Evolutionary conservation across 768 basidiomycete genomes (phyloP), one percentile per base, ranked within the genome.

Genomic region (Agaricus sinodeliciosus): DNA sequence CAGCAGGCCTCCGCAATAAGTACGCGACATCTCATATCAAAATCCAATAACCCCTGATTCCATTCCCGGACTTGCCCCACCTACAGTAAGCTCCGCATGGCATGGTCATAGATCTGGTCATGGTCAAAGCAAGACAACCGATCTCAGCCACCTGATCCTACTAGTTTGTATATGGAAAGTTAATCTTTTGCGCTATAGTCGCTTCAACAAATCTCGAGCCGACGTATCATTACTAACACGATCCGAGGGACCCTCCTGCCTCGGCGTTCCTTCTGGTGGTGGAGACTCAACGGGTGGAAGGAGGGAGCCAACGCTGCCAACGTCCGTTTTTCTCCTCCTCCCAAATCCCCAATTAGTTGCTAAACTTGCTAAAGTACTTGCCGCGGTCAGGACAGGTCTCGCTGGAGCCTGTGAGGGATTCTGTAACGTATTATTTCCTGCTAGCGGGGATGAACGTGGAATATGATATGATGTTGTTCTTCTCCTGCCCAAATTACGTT

Each of bases 341-440:
- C 82, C 81, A 61, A 87, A 85, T 1, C 83, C 84, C 80, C 80
- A 85, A 63, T 77, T 85, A 44, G 72, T 82, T 4, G 82, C 82
- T 44, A 84, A 67, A 54, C 69, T 80, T 9, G 81, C 79, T 16
- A 84, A 61, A 9, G 83, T 75, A 36, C 75, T 73, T 11, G 77
- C 72, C 4, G 81, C 74, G 3, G 75, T 76, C 39, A 69, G 48
- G 11, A 67, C 60, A 16, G 72, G 66, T 31, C 62, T 60, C 0
- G 58, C 56, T 12, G 68, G 54, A 41, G 65, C 62, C 31, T 62
- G 61, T n/a, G 65, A 50, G 43, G 57, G 61, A 34, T 57, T 62
- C 37, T 58, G 58, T 43, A 65, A 63, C 35, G 65, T 63, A 15
- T 68, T 60, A 42, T 61, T 58, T 51, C 65, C 51, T 19, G 68